Evolutionary conservation across 2,329 filamentous ascomycete species (phyloP), one percentile per base, ranked within the genome.

Genomic region (Xylaria sp.): DNA sequence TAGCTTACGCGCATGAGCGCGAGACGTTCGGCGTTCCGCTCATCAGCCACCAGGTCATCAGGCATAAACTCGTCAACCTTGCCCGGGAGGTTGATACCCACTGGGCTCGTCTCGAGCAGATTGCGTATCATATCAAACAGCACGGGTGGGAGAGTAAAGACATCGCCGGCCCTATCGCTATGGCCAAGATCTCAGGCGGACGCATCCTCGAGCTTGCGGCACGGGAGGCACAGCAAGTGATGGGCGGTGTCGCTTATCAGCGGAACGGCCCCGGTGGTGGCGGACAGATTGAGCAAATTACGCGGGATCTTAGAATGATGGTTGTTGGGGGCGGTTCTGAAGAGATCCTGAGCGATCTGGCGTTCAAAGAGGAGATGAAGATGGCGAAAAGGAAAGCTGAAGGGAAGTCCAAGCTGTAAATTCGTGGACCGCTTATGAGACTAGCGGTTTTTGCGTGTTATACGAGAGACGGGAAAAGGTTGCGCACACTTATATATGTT

Each of bases 91-190:
- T 88, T 38, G 85, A 87, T 67, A 80, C 82, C 0, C 82, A 84
- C 40, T 84, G 83, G 71, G 83, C 84, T 1, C 87, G 84, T 73
- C 73, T 87, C 49, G 85, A 88, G 66, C 84, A 87, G 68, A 76
- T 87, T 6, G 83, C 83, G 3, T 84, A 82, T 68, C 82, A 84
- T 52, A 75, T 84, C 33, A 77, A 83, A 50, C 43, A 21, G 8
- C 59, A 60, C 56, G 69, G 66, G 9, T 67, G 63, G 67, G 58
- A 50, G 68, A 78, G 52, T 73, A 71, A 72, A 67, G 73, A 70
- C 12, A 63, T 72, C 35, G 71, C 71, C 1, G 71, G 71, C 0
- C 61, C 61, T 3, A 69, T 73, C 14, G 71, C 71, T 9, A 60
- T 72, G 60, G 66, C 66, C 21, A 83, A 83, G 64, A 79, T 83